phyloP scores from a whole-genome alignment of 1,139 yeast species.

The Citeromyces hawaiiensis region DNA sequence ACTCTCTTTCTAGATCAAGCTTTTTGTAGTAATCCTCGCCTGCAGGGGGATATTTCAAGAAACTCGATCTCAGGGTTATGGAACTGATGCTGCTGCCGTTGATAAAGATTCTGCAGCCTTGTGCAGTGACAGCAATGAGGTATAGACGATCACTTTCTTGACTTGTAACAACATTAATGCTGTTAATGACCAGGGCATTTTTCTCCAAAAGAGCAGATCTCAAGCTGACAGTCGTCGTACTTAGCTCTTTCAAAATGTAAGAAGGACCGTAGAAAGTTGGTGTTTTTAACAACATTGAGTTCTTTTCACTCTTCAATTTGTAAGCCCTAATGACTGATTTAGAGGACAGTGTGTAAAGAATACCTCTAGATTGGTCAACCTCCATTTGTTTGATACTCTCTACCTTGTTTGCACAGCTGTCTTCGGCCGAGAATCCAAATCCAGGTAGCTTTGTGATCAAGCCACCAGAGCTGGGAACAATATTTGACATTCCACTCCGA shows the following conservation, averaged over 20 bases:
- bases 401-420: conserved; percentile 1
- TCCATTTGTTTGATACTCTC: conserved; percentile 55
- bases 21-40: conserved; percentile 45
- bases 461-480: conserved; percentile 32
- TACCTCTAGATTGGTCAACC: conserved; percentile 64
- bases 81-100: conserved; percentile 29
- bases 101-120: conserved; percentile 71
- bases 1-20: conserved; percentile 19
- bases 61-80: conserved; percentile 31
- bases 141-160: conserved; percentile 60
- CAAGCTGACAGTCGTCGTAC: conserved; percentile 27
- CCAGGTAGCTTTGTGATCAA: conserved; percentile 15
- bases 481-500: conserved; percentile 47
- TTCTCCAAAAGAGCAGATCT: conserved; percentile 17
- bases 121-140: conserved; percentile 73
- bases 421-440: conserved; percentile 7
- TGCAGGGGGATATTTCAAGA: conserved; percentile 67
- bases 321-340: conserved; percentile 76
- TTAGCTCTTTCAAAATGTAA: conserved; percentile 42
- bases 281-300: conserved; percentile 14
- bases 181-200: conserved; percentile 36
- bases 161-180: conserved; percentile 47
- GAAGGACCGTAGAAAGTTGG: conserved; percentile 29
- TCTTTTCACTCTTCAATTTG: conserved; percentile 19
- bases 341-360: conserved; percentile 74